Base-by-base conservation (phyloP, 2,329 filamentous ascomycete species). In the Massarina eburnea region DNA sequence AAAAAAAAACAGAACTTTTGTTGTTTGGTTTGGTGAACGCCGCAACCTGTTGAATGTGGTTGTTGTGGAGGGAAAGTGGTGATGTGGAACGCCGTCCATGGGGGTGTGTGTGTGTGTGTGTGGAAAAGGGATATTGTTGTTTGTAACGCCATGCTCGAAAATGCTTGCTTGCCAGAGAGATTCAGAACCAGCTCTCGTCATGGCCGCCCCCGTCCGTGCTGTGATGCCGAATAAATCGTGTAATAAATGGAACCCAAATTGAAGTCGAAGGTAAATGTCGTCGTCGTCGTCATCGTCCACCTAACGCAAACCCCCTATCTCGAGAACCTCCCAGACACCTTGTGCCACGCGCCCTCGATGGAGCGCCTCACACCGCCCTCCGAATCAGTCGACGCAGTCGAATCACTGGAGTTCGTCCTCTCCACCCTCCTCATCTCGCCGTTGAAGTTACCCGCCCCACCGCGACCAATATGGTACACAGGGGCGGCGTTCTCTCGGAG, bases 391-490 rank as follows among this genome's bases (percentile, higher is more conserved):
- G 62, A 66, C 15, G n/a, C 33, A 6, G 17, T 17, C 4, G 8
- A 5, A 19, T 7, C 8, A 20, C 52, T 49, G 30, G 44, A 45
- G 24, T 59, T 51, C 42, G 41, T 57, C 20, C 33, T 46, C 26
- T 41, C 5, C 27, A 30, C 41, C 15, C n/a, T 21, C 14, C 44
- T 60, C 52, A 68, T 59, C 58, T 63, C 15, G 36, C 73, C 63
- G 50, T 76, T 63, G 33, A 67, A 53, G 66, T 85, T 85, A 40
- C 80, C 82, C 10, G 77, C 79, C 32, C 82, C 82, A 17, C 82
- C 82, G 35, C 82, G 76, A 34, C 82, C 82, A 52, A 84, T 78
- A 64, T 83, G 80, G 74, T 83, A 85, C 50, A 85, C 77, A 15
- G 82, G 82, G 2, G 81, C 80, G 37, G 77, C 73, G 58, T 76